Conservation (phyloP, 495 filamentous ascomycete genomes). For the Lophiotrema nucula region DNA sequence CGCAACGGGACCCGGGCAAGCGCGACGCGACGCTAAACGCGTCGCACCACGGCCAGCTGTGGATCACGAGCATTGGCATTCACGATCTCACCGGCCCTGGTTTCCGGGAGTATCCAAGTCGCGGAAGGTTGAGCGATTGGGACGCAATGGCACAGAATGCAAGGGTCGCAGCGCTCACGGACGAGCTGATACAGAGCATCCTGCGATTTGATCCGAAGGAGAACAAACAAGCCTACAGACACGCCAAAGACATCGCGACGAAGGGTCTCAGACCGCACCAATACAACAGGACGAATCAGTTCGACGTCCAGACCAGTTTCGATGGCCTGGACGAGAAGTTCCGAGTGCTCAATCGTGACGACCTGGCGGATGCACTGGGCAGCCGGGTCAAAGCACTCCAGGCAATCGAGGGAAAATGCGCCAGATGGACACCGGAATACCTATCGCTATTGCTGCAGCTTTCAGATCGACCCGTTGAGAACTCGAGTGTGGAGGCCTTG, state of each 20-base stretch:
- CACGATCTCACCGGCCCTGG: too few relatives aligned
- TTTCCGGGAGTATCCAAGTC: too few relatives aligned
- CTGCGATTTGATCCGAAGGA: constrained; percentile 34
- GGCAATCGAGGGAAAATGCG: constrained; percentile 48
- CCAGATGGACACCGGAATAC: constrained; percentile 71
- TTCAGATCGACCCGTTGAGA: constrained; percentile 73
- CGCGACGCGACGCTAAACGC: neutral
- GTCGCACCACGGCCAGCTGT: neutral
- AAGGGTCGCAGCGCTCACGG: constrained; percentile 48
- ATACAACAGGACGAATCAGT: constrained; percentile 80
- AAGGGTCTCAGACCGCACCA: constrained; percentile 57
- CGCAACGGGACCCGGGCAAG: neutral
- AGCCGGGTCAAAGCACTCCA: constrained; percentile 61
- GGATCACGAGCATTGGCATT: too few relatives aligned
- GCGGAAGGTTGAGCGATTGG: neutral
- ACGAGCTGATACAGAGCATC: constrained; percentile 52
- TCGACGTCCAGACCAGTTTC: constrained; percentile 70
- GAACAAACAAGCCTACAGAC: constrained; percentile 45
- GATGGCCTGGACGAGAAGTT: constrained; percentile 89
- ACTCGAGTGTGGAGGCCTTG: constrained; percentile 64
- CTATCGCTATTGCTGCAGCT: constrained; percentile 77
- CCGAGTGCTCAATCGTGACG: constrained; percentile 71
- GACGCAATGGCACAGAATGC: constrained; percentile 51
- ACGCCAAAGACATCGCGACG: constrained; percentile 50
- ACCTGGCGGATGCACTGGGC: constrained; percentile 72